These are phyloP conservation scores for Metschnikowia kofuensis DNA, from an alignment of 805 yeast species.

Conservation along the genomic window DNA sequence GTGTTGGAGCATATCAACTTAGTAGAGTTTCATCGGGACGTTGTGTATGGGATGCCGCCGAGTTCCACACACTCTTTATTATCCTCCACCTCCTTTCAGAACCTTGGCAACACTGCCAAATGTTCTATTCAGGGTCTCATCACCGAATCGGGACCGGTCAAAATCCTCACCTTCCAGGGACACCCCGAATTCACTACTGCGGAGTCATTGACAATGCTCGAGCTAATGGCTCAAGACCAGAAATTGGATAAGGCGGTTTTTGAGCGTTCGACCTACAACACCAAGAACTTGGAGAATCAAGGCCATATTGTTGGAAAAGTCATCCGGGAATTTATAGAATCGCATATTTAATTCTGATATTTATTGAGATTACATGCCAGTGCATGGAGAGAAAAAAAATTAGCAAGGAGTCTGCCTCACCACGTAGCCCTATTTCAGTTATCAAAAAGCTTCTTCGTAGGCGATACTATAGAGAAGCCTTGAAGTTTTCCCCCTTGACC, in stretches of 20 bases:
- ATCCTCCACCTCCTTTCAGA: slow-evolving; percentile 25
- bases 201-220: slow-evolving; percentile 25
- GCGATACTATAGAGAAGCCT: slow-evolving; percentile 38
- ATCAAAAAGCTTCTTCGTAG: slow-evolving; percentile 23
- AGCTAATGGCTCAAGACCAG: slow-evolving; percentile 16
- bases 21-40: slow-evolving; percentile 38
- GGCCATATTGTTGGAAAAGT: slow-evolving; percentile 38
- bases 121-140: slow-evolving; percentile 69
- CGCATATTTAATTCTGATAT: slow-evolving; percentile 6
- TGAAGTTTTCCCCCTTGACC: slow-evolving; percentile 36
- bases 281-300: slow-evolving; percentile 35
- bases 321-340: slow-evolving; percentile 31
- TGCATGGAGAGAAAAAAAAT: neutral
- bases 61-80: slow-evolving; percentile 22
- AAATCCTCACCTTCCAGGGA: slow-evolving; percentile 74
- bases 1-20: slow-evolving; percentile 42
- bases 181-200: slow-evolving; percentile 75
- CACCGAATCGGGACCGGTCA: slow-evolving; percentile 39
- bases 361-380: too few species aligned
- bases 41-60: slow-evolving; percentile 39
- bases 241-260: slow-evolving; percentile 24
- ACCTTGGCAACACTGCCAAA: slow-evolving; percentile 51
- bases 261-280: slow-evolving; percentile 27
- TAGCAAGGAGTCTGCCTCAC: too few species aligned
- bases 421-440: neutral